A percentile compares a stretch with the other conserved stretches of the same genome.
These are phyloP conservation scores for Extremus antarcticus DNA, from an alignment of 495 filamentous ascomycete genomes.

Conservation along the genomic window DNA sequence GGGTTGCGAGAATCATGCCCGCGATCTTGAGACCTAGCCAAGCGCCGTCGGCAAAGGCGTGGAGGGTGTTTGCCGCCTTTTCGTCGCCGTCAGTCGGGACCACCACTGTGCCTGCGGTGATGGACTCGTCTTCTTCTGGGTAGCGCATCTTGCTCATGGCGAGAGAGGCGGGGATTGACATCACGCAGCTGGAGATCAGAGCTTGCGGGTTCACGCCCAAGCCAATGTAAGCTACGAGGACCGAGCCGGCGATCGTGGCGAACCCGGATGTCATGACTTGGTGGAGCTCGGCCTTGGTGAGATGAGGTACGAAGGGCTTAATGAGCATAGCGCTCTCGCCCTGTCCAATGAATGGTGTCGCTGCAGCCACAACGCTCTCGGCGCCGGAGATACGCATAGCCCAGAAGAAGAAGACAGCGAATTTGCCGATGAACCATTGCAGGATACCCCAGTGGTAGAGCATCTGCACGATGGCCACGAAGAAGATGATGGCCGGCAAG, in stretches of 20 bases:
- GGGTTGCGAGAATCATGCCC: constrained; percentile 66
- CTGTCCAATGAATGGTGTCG: constrained; percentile 90
- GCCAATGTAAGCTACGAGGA: constrained; percentile 68
- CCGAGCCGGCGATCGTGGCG: constrained; percentile 48
- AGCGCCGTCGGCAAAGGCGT: constrained; percentile 78
- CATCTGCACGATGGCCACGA: constrained; percentile 75
- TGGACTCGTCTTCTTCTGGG: constrained; percentile 73
- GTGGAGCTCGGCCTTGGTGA: constrained; percentile 77
- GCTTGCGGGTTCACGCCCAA: constrained; percentile 75
- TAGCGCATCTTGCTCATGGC: constrained; percentile 80
- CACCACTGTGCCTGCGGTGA: constrained; percentile 67
- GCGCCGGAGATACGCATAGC: constrained; percentile 79
- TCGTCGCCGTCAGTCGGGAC: constrained; percentile 66
- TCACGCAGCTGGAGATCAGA: constrained; percentile 83
- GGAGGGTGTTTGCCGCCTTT: constrained; percentile 60
- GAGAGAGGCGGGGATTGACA: constrained; percentile 83
- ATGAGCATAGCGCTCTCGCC: constrained; percentile 90
- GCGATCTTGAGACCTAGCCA: constrained; percentile 85
- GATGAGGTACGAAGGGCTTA: constrained; percentile 68
- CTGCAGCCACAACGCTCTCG: constrained; percentile 82
- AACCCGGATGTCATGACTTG: constrained; percentile 81
- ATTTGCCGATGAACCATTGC: constrained; percentile 80
- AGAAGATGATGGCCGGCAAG: constrained; percentile 82
- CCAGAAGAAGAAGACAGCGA: constrained; percentile 88
- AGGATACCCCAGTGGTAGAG: constrained; percentile 65